Conservation (phyloP, 2,329 filamentous ascomycete genomes). For the Juglanconis oblonga region DNA sequence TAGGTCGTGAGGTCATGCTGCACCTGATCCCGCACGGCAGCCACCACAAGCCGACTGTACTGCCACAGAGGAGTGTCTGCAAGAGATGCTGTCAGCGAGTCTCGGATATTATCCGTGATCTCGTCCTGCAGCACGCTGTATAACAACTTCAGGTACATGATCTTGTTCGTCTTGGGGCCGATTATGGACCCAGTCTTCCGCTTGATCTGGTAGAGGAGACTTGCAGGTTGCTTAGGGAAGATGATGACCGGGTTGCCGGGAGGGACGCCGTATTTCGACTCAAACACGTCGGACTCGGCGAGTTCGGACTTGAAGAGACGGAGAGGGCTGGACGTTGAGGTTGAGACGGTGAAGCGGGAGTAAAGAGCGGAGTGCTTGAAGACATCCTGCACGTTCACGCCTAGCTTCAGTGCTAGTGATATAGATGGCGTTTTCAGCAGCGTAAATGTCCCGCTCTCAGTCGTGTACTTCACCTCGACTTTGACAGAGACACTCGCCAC, state of each 20-base stretch:
- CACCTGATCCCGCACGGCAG: constrained; percentile 42
- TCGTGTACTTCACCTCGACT: constrained; percentile 73
- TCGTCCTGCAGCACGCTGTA: constrained; percentile 79
- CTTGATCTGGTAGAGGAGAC: constrained; percentile 74
- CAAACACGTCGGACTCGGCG: constrained; percentile 65
- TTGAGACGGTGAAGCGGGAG: constrained; percentile 87
- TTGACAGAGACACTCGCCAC: constrained; percentile 68
- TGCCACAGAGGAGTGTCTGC: constrained; percentile 38
- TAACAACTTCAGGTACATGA: constrained; percentile 66
- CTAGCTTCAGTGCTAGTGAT: constrained; percentile 74
- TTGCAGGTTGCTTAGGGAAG: constrained; percentile 78
- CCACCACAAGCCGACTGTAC: constrained; percentile 46
- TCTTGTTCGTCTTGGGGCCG: constrained; percentile 37
- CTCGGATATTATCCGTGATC: constrained; percentile 51
- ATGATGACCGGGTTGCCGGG: constrained; percentile 57
- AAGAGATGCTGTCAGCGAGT: constrained; percentile 40
- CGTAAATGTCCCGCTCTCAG: constrained; percentile 61
- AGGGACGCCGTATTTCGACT: constrained; percentile 57
- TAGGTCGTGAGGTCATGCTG: constrained; percentile 42
- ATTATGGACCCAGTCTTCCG: constrained; percentile 42
- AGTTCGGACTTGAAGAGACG: constrained; percentile 71
- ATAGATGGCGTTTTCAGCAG: constrained; percentile 63
- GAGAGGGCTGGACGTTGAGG: constrained; percentile 71
- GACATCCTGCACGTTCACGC: constrained; percentile 94
- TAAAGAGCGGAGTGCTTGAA: constrained; percentile 83